Evolutionary conservation across 306 rosid species (phyloP).

Genomic region (Luffa aegyptiaca): DNA sequence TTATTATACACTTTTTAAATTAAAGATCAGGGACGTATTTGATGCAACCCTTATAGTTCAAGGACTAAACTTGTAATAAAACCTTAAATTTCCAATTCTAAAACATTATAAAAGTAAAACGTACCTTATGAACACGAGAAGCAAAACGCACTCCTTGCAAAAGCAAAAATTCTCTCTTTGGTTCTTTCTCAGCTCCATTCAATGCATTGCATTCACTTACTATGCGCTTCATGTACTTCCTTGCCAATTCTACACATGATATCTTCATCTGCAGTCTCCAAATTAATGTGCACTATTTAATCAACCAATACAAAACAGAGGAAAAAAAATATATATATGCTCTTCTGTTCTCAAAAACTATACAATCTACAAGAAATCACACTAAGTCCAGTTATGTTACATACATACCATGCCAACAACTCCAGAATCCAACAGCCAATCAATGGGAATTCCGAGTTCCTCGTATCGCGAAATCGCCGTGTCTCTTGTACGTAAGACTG

Average conservation of each 20-base stretch:
- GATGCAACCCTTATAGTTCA: too few species aligned
- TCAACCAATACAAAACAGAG: not conserved
- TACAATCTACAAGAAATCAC: too few species aligned
- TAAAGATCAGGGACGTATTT: too few species aligned
- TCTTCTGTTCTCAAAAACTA: too few species aligned
- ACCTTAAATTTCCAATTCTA: too few species aligned
- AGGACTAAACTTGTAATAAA: too few species aligned
- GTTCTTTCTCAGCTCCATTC: conserved; percentile 70
- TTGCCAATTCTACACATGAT: conserved; percentile 76
- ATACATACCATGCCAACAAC: conserved; percentile 92
- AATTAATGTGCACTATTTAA: not conserved
- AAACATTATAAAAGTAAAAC: not conserved
- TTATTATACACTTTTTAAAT: too few species aligned
- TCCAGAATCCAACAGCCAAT: conserved; percentile 85
- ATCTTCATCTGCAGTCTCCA: conserved; percentile 59
- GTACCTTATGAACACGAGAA: conserved; percentile 87
- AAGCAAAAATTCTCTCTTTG: conserved; percentile 57
- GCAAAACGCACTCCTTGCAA: conserved; percentile 91
- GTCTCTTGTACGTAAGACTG: conserved; percentile 68
- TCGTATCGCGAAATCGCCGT: conserved; percentile 68
- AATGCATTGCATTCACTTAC: conserved; percentile 60
- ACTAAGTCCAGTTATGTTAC: not conserved
- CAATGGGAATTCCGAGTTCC: conserved; percentile 83
- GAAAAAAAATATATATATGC: too few species aligned
- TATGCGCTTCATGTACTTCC: conserved; percentile 79